Evolutionary conservation across 208 protist species (phyloP), one percentile per base, ranked within the genome.

Genomic region (Borovskyia barvae): DNA sequence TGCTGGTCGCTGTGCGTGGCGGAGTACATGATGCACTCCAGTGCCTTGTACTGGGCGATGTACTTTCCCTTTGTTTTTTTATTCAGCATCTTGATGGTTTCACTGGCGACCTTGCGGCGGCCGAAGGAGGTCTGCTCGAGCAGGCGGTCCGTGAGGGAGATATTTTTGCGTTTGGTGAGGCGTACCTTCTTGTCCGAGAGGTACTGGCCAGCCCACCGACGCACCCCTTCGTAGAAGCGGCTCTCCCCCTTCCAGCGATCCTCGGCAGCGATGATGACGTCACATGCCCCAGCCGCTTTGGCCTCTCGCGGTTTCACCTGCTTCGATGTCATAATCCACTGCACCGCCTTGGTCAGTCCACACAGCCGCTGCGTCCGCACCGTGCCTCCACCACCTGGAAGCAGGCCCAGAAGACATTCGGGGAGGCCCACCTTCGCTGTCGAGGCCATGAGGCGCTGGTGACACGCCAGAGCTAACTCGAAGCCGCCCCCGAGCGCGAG

Each of bases 351-450:
- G 52, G 77, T 65, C 1, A 98, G 71, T 40, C 95, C 96, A 52
- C 96, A 80, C 20, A 98, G 77, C 22, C 83, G 74, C 49, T 97
- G 95, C 53, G 97, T 87, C 37, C 97, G 91, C 66, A 98, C 92
- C 9, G 96, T 98, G 55, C 97, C 97, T 25, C 95, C 96, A 26
- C 72, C 82, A 26, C 95, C 97, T 19, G 97, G 97, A 29, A 98
- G 74, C 3, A 99, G 68, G 15, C 97, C 97, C 14, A 99, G 64
- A 72, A 97, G 79, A 46, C 97, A 95, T 77, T 97, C 92, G 15
- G 87, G 87, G 47, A 93, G 72, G 40, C 87, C 87, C 25, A 96
- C 74, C 50, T 71, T 66, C 30, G 75, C 77, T 0, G 70, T 62
- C 30, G 75, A 80, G 24, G 78, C 66, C 26, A 91, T 66, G 43